Conservation (phyloP, 208 protist species). For the Trypanosoma theileri region DNA sequence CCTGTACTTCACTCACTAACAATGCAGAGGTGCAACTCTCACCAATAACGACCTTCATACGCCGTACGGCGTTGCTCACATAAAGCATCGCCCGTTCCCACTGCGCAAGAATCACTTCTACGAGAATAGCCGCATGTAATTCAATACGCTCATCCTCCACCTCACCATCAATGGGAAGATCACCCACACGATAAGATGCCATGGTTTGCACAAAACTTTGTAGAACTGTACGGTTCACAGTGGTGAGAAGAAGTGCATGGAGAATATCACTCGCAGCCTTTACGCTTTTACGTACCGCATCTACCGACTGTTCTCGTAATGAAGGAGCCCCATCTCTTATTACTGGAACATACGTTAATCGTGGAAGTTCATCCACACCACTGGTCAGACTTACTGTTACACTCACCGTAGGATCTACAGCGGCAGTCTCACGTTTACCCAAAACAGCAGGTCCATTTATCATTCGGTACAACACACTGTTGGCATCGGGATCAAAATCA, state of each 20-base stretch:
- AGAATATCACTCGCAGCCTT: slow-evolving; percentile 47
- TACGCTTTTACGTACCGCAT: slow-evolving; percentile 61
- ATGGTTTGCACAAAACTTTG: slow-evolving; percentile 61
- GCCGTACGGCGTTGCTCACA: slow-evolving; percentile 61
- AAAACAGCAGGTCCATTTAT: slow-evolving; percentile 24
- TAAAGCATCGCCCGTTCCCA: slow-evolving; percentile 72
- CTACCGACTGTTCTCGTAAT: slow-evolving; percentile 72
- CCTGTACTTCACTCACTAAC: slow-evolving; percentile 44
- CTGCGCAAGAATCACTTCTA: slow-evolving; percentile 79
- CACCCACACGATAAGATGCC: slow-evolving; percentile 48
- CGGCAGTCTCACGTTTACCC: not conserved
- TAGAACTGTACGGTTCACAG: slow-evolving; percentile 68
- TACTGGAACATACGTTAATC: slow-evolving; percentile 23
- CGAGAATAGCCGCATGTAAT: slow-evolving; percentile 74
- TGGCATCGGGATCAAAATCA: slow-evolving; percentile 21
- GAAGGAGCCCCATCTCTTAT: slow-evolving; percentile 22
- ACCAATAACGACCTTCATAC: slow-evolving; percentile 83
- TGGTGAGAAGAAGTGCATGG: slow-evolving; percentile 57
- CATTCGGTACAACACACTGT: slow-evolving; percentile 23
- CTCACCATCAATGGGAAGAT: slow-evolving; percentile 14
- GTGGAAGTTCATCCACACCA: slow-evolving; percentile 21
- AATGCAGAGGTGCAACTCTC: slow-evolving; percentile 64
- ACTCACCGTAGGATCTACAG: not conserved
- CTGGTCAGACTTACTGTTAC: not conserved
- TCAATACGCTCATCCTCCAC: slow-evolving; percentile 53